phyloP scores from a whole-genome alignment of 305 asterid species.

The Ruellia speciosa region DNA sequence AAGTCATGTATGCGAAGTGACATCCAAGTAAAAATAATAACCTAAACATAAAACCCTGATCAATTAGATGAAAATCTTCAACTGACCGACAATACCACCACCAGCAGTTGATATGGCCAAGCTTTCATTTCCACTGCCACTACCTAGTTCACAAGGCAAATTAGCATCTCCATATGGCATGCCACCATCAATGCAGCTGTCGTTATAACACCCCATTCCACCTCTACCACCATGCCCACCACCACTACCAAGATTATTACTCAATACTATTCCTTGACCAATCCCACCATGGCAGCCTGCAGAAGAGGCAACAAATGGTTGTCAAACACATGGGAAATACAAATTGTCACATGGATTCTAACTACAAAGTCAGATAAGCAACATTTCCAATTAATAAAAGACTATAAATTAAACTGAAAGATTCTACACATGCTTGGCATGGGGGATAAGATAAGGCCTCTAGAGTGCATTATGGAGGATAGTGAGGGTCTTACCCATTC shows the following conservation, averaged over 20 bases:
- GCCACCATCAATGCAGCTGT: slow-evolving; percentile 75
- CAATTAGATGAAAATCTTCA: slow-evolving; percentile 18
- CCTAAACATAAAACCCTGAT: not conserved
- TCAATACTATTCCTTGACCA: slow-evolving; percentile 64
- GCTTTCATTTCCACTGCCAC: slow-evolving; percentile 96
- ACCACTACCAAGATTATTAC: slow-evolving; percentile 78
- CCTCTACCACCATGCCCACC: slow-evolving; percentile 99
- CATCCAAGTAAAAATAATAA: slow-evolving; percentile 2
- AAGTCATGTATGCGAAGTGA: slow-evolving; percentile 14
- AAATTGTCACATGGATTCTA: slow-evolving; percentile 1
- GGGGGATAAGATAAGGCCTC: not conserved
- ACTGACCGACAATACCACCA: slow-evolving; percentile 87
- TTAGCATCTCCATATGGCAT: slow-evolving; percentile 65
- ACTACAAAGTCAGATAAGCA: slow-evolving; percentile 10
- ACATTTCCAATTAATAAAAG: not conserved
- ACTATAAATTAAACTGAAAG: not conserved
- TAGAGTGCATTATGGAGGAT: not conserved
- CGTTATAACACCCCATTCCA: slow-evolving; percentile 74
- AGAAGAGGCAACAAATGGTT: slow-evolving; percentile 24
- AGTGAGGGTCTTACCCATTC: slow-evolving; percentile 61
- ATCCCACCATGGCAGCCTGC: slow-evolving; percentile 92
- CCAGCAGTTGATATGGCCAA: slow-evolving; percentile 72
- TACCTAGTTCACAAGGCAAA: slow-evolving; percentile 94
- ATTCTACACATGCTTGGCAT: slow-evolving; percentile 1
- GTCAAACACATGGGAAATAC: slow-evolving; percentile 12